Conservation (phyloP, 2,329 filamentous ascomycete species). For the Xylariaceae sp. region DNA sequence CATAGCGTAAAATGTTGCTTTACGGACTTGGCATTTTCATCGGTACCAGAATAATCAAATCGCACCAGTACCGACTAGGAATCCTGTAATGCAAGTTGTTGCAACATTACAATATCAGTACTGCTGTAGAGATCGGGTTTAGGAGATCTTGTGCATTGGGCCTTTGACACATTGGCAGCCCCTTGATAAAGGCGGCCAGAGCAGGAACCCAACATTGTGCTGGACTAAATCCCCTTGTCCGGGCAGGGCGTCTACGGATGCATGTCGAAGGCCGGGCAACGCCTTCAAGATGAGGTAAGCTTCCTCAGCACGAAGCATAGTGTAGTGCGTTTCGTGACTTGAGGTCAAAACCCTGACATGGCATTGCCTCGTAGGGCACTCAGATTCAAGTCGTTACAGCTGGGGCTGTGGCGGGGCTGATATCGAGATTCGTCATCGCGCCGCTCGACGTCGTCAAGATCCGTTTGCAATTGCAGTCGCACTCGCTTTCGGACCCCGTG, state of each 20-base stretch:
- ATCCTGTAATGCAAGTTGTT: neutral
- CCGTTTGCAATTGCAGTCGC: constrained; percentile 86
- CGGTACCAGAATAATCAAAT: neutral
- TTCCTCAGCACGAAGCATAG: neutral
- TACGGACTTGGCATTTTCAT: constrained; percentile 6
- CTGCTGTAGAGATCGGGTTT: too few species aligned
- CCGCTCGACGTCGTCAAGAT: constrained; percentile 98
- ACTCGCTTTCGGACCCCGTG: constrained; percentile 72
- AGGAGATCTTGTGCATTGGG: too few species aligned
- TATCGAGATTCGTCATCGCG: constrained; percentile 89
- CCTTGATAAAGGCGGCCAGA: too few species aligned
- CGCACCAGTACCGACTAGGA: constrained; percentile 7
- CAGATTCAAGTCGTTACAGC: constrained; percentile 51
- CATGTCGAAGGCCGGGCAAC: constrained; percentile 39
- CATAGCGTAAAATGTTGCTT: neutral
- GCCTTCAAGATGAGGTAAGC: constrained; percentile 55
- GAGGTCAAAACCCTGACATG: constrained; percentile 3
- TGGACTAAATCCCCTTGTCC: constrained; percentile 18
- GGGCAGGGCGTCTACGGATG: constrained; percentile 33
- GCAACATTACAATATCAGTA: too few species aligned
- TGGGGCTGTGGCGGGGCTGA: constrained; percentile 67
- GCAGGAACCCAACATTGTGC: too few species aligned
- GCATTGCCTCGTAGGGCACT: constrained; percentile 40
- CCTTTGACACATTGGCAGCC: too few species aligned
- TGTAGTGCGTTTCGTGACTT: neutral